Conservation (phyloP, 2,329 filamentous ascomycete genomes). For the Aspergillus japonicus region DNA sequence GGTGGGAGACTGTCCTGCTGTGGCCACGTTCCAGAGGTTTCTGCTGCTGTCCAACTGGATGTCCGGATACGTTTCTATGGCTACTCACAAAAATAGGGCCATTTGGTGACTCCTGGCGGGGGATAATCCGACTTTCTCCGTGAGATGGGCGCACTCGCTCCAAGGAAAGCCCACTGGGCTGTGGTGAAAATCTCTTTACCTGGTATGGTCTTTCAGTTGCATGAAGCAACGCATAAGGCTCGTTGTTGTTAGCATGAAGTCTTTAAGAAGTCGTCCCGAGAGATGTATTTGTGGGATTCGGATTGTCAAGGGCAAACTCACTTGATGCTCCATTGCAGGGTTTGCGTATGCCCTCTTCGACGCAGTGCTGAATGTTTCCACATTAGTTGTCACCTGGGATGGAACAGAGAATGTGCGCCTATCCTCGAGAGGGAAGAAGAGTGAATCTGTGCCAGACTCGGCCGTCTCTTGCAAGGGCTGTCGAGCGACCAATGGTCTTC, state of each 20-base stretch:
- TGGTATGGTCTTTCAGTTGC: slow-evolving; percentile 19
- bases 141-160: slow-evolving; percentile 21
- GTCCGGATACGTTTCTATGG: slow-evolving; percentile 23
- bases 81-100: slow-evolving; percentile 35
- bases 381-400: slow-evolving; percentile 17
- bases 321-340: slow-evolving; percentile 16
- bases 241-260: slow-evolving; percentile 26
- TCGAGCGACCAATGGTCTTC: slow-evolving; percentile 18
- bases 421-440: slow-evolving; percentile 13
- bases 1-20: slow-evolving; percentile 18
- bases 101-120: slow-evolving; percentile 21
- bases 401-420: slow-evolving; percentile 14
- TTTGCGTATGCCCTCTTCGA: slow-evolving; percentile 10
- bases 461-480: slow-evolving; percentile 20
- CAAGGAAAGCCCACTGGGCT: slow-evolving; percentile 22
- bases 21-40: slow-evolving; percentile 17
- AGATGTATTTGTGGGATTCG: not conserved
- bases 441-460: slow-evolving; percentile 12
- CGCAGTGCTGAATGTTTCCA: slow-evolving; percentile 15
- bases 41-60: slow-evolving; percentile 19
- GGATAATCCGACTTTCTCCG: slow-evolving; percentile 18
- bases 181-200: slow-evolving; percentile 20
- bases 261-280: no score
- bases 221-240: slow-evolving; percentile 23
- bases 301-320: slow-evolving; percentile 17